Evolutionary conservation across 164 flowering plant genomes (phyloP).

Genomic region (Chimonanthus salicifolius): DNA sequence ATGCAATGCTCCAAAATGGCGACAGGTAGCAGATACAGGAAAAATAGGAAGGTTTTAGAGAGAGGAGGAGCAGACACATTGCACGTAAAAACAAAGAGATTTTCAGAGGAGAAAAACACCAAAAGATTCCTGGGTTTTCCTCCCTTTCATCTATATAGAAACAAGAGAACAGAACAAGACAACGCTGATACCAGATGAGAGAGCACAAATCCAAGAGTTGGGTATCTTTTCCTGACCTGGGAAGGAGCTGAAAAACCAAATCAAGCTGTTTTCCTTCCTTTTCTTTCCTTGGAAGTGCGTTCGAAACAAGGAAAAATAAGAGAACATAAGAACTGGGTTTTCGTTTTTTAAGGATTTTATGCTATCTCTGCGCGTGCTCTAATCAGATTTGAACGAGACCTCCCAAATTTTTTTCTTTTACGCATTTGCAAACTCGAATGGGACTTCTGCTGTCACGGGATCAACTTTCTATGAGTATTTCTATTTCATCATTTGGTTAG

Average conservation of each 20-base stretch:
- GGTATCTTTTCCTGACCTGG: conserved; percentile 9
- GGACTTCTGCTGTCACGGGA: not conserved
- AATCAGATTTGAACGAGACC: not conserved
- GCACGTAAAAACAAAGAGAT: conserved; percentile 52
- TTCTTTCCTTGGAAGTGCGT: not conserved
- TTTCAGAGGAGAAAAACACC: conserved; percentile 7
- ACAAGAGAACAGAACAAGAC: conserved; percentile 6
- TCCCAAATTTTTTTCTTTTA: not conserved
- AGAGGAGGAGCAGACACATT: conserved; percentile 50
- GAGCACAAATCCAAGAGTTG: conserved; percentile 1
- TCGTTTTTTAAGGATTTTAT: not conserved
- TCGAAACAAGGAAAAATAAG: not conserved
- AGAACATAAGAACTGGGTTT: not conserved
- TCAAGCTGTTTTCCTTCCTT: not conserved
- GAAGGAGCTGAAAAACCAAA: conserved; percentile 4
- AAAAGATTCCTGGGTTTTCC: conserved; percentile 2
- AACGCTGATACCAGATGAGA: not conserved
- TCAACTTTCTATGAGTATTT: too few relatives aligned
- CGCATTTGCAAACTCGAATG: not conserved
- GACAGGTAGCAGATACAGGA: conserved; percentile 29
- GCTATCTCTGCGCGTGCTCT: not conserved
- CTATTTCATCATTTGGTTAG: too few relatives aligned
- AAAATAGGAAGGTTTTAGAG: conserved; percentile 16
- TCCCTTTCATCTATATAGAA: conserved; percentile 1
- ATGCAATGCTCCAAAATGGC: conserved; percentile 5